Evolutionary conservation across 176 grass and related monocot genomes (phyloP), one percentile per base, ranked within the genome.

Genomic region (Carex parvula): DNA sequence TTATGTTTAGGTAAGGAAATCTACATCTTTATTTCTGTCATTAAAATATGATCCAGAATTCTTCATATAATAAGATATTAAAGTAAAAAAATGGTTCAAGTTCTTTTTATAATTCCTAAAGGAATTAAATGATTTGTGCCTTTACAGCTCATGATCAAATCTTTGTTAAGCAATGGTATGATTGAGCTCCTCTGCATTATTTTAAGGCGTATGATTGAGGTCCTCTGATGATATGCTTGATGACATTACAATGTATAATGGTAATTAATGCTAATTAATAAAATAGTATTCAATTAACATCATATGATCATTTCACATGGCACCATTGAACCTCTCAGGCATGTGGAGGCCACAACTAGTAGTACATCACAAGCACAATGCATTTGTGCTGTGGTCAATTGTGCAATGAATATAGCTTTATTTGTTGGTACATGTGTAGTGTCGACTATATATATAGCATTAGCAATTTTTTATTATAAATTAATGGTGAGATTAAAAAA

Each of bases 231-330:
- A 63, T 60, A 68, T 69, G 22, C 14, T 65, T 3, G 60, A 83
- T 16, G 54, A 53, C 15, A 32, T 41, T 82, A 50, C 17, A 67
- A 83, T n/a, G n/a, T n/a, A n/a, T n/a, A n/a, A n/a, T n/a, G n/a
- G n/a, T 52, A 83, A 55, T 83, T 30, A 83, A 68, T 68, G 62
- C 44, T 69, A 68, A 83, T 66, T 67, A 42, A 54, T 52, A 68
- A 17, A 67, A n/a, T 83, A 66, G 11, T 32, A 30, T 37, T 3
- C 17, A 79, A 50, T 50, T 85, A 79, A 66, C 73, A 78, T 85
- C 61, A 79, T 85, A 53, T 79, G 71, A 77, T 39, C 37, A 39
- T 77, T 64, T 85, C 84, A 85, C 84, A 85, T 85, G 84, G 84
- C 84, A 54, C 72, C 71, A 79, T 79, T 5, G n/a, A 60, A 53